Evolutionary conservation across 176 grass and related monocot species (phyloP).

Genomic region (Carex myosuroides): DNA sequence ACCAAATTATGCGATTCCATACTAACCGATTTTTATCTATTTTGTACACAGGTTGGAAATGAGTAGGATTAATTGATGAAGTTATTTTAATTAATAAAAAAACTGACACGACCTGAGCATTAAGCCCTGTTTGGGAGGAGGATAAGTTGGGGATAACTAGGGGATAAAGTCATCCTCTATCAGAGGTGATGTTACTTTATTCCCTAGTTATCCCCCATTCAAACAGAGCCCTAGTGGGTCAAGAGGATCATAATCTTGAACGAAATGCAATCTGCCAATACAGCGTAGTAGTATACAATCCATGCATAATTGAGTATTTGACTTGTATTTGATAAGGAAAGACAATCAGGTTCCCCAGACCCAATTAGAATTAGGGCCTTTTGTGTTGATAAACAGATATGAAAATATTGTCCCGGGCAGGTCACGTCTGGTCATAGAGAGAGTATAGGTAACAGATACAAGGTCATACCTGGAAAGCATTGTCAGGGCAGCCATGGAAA

Average conservation of each 20-base stretch:
- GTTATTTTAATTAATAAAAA: background rate
- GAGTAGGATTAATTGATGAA: background rate
- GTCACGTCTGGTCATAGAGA: background rate
- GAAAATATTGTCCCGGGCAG: slow-evolving; percentile 1
- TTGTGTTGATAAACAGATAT: background rate
- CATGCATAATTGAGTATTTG: background rate
- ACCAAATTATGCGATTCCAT: background rate
- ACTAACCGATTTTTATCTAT: background rate
- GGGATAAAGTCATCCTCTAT: background rate
- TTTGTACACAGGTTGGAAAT: background rate
- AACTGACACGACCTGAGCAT: background rate
- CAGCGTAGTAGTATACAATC: background rate
- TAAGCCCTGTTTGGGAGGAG: background rate
- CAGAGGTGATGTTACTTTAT: no score
- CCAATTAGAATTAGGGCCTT: background rate
- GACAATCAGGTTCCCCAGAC: background rate
- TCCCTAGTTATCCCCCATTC: no score
- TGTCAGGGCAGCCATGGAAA: slow-evolving; percentile 92
- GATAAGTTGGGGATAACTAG: background rate
- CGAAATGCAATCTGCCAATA: background rate
- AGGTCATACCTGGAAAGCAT: slow-evolving; percentile 84
- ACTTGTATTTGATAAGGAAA: background rate
- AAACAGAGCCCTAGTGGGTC: background rate
- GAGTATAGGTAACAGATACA: background rate
- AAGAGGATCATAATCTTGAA: background rate